Conservation (phyloP, 345 rosid genomes). For the Viola odorata region DNA sequence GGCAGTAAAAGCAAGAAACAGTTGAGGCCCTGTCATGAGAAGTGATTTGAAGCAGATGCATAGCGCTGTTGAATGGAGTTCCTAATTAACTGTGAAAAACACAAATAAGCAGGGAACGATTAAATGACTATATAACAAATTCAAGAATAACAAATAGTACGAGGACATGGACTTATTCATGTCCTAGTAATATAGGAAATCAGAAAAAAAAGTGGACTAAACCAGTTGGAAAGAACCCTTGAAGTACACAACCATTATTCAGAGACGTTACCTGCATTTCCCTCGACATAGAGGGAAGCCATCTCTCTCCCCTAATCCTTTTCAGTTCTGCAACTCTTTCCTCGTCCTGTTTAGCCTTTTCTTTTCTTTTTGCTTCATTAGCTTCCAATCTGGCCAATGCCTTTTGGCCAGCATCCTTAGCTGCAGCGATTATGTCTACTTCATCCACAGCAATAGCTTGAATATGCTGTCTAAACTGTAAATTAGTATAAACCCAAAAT, state of each 20-base stretch:
- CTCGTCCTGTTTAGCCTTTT: conserved; percentile 71
- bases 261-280: conserved; percentile 36
- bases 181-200: too few species aligned
- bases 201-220: too few species aligned
- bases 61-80: too few species aligned
- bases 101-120: not conserved
- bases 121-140: not conserved
- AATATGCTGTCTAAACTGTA: conserved; percentile 57
- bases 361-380: conserved; percentile 59
- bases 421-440: conserved; percentile 50
- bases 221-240: too few species aligned
- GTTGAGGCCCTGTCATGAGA: too few species aligned
- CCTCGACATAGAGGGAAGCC: conserved; percentile 75
- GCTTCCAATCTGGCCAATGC: conserved; percentile 55
- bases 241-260: not conserved
- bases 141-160: too few species aligned
- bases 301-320: conserved; percentile 69
- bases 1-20: too few species aligned
- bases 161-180: too few species aligned
- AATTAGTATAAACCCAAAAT: not conserved
- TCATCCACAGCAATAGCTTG: conserved; percentile 62
- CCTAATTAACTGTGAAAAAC: not conserved
- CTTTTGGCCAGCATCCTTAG: conserved; percentile 44
- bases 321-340: conserved; percentile 68
- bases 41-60: too few species aligned